Conservation (phyloP, 257 asterid genomes). For the Forsythia suspensa region DNA sequence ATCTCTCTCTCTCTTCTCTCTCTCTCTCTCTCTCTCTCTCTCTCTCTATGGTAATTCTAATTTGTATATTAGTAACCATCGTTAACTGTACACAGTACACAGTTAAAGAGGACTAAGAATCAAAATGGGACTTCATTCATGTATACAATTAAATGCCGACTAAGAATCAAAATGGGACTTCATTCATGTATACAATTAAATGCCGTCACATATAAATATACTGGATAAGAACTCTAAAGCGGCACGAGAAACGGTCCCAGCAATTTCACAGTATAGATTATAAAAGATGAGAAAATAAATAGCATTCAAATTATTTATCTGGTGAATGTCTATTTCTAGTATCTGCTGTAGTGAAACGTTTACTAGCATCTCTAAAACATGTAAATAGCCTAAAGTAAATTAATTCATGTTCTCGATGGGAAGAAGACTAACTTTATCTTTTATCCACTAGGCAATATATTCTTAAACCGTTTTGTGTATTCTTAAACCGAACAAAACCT, state of each 20-base stretch:
- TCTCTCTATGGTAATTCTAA: background rate
- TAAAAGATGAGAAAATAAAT: background rate
- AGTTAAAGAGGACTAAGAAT: background rate
- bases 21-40: too few species aligned
- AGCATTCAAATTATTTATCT: background rate
- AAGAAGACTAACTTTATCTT: background rate
- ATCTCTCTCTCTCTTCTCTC: too few species aligned
- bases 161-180: background rate
- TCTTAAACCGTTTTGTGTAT: background rate
- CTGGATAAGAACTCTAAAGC: background rate
- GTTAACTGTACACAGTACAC: background rate
- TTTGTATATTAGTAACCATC: background rate
- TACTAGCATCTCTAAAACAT: background rate
- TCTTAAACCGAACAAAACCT: background rate
- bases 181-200: background rate
- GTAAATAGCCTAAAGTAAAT: background rate
- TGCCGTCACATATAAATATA: background rate
- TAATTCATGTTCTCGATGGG: background rate
- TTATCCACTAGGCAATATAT: background rate
- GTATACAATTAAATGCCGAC: background rate
- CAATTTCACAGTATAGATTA: background rate
- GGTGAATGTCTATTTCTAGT: background rate
- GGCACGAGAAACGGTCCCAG: background rate
- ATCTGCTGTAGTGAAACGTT: background rate
- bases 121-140: background rate